Evolutionary conservation across 2,329 filamentous ascomycete species (phyloP), one percentile per base, ranked within the genome.

Genomic region (Penicillium sp.): DNA sequence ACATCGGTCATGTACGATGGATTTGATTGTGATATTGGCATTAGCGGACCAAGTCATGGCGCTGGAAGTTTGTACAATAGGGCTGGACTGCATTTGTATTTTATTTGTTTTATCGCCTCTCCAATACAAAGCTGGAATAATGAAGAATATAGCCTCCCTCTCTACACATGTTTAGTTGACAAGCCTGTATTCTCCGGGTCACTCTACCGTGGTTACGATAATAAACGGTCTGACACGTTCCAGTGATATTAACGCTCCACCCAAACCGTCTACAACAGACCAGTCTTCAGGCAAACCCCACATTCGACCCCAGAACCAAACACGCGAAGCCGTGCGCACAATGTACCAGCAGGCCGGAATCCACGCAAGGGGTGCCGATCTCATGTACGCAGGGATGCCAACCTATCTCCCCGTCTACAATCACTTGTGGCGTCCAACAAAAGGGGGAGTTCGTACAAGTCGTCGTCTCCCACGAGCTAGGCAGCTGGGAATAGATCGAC

Each of bases 331-430:
- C 38, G 27, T 24, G 45, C 29, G 40, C 43, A 35, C 4, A 40
- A 27, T 32, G 42, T 42, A 37, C 47, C 47, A 39, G 37, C 40
- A 47, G 31, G 9, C 28, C 42, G 43, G 44, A 46, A 47, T 24
- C 28, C 18, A 54, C 50, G 54, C 52, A 57, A 57, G 54, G 54
- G 52, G 42, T 18, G 49, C 42, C 37, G 42, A 50, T 47, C 49
- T 6, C 3, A 9, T 13, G 3, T 32, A 36, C 20, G 43, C 46
- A 52, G 53, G 51, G 40, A 52, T 47, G 24, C 22, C 18, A 3
- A 4, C 2, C 26, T 27, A 13, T 10, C 10, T 27, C 9, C 8
- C 24, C 24, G 13, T 5, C 26, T 27, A 34, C 31, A 16, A 32
- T 16, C 16, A 16, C 31, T 18, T 34, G 14, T 34, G 31, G 18